A percentile compares a stretch with the other conserved stretches of the same genome.
Evolutionary conservation across 129 eudicot genomes (phyloP).

Genomic region (Artemisia annua): DNA sequence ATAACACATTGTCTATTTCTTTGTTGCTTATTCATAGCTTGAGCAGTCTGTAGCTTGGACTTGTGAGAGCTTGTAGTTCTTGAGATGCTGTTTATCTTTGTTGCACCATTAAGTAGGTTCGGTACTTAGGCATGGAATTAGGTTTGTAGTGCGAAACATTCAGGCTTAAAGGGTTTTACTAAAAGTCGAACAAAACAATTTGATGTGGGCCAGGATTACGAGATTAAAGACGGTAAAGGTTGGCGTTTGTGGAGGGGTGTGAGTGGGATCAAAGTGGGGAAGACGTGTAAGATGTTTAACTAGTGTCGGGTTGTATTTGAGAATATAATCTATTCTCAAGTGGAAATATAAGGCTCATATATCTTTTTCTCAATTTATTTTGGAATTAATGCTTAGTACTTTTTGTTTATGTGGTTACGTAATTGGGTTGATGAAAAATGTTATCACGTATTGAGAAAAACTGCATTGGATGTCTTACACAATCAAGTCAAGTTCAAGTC

Average conservation of each 20-base stretch:
- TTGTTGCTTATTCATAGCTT: no score
- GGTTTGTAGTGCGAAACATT: neutral
- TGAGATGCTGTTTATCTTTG: no score
- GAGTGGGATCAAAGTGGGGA: slow-evolving; percentile 35
- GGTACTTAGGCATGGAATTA: neutral
- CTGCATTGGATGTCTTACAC: no score
- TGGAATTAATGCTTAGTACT: no score
- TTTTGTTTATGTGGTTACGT: no score
- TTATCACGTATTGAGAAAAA: no score
- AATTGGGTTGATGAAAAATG: no score
- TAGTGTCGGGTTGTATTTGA: slow-evolving; percentile 16
- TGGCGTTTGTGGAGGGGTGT: slow-evolving; percentile 8
- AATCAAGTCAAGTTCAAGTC: no score
- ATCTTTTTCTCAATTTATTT: neutral
- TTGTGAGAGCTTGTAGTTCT: no score
- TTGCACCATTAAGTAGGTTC: no score
- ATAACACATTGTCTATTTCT: no score
- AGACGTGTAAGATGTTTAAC: slow-evolving; percentile 23
- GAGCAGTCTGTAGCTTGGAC: no score
- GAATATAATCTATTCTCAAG: slow-evolving; percentile 3
- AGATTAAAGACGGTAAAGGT: slow-evolving; percentile 11
- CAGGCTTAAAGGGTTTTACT: neutral
- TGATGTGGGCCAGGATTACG: neutral
- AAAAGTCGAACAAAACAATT: neutral
- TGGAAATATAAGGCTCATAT: slow-evolving; percentile 17